phyloP scores from a whole-genome alignment of 2,329 filamentous ascomycete species.

The Mycosphaerella sp. region DNA sequence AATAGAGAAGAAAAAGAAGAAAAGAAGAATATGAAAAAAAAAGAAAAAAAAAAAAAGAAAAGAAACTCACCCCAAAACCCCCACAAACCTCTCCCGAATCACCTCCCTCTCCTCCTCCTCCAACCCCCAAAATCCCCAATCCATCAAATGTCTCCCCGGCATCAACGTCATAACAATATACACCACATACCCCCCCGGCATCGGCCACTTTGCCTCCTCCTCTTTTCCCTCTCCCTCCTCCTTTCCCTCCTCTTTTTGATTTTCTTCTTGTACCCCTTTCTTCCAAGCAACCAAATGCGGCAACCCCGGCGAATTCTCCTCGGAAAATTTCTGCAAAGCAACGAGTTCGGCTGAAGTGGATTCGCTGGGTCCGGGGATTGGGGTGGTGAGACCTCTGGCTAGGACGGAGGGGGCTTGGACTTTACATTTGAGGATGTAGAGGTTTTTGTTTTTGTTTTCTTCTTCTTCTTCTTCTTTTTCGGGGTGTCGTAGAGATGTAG shows the following conservation, averaged over 20 bases:
- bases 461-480: background rate
- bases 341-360: conserved; percentile 25
- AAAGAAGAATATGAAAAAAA: too few species aligned
- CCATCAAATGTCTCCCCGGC: conserved; percentile 27
- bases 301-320: conserved; percentile 14
- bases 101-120: conserved; percentile 15
- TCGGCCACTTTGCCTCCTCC: conserved; percentile 1
- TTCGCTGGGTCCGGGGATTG: conserved; percentile 23
- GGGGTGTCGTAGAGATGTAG: too few species aligned
- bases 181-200: conserved; percentile 28
- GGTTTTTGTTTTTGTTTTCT: conserved; percentile 7
- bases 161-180: conserved; percentile 29
- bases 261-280: conserved; percentile 18
- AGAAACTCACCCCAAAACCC: conserved; percentile 20
- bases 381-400: conserved; percentile 21
- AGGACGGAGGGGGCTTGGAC: conserved; percentile 28
- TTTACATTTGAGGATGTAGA: conserved; percentile 30
- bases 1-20: too few species aligned
- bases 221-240: too few species aligned
- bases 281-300: conserved; percentile 26
- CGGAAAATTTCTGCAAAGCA: conserved; percentile 23
- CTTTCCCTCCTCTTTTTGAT: too few species aligned
- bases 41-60: background rate
- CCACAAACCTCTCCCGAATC: conserved; percentile 25
- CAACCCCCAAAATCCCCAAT: conserved; percentile 28